Percentiles rank a stretch among this genome's conserved stretches.
Evolutionary conservation across 208 protist species (phyloP).

Genomic region (Crithidia mellificae): DNA sequence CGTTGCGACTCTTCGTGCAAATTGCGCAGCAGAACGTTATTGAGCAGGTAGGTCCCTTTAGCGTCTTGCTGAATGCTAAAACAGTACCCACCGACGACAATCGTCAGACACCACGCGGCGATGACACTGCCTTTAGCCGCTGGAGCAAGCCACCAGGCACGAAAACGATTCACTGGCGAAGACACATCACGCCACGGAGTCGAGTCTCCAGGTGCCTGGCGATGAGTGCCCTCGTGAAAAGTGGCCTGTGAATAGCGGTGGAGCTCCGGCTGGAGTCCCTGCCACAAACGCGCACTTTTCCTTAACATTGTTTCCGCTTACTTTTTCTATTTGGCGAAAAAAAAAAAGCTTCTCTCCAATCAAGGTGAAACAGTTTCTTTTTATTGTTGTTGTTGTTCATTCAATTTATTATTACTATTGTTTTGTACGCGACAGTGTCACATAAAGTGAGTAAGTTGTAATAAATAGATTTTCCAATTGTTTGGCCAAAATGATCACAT

Average conservation of each 20-base stretch:
- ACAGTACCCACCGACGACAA: constrained; percentile 77
- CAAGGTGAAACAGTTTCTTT: too few relatives aligned
- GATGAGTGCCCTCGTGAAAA: constrained; percentile 87
- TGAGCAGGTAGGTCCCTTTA: constrained; percentile 85
- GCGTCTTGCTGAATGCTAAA: constrained; percentile 87
- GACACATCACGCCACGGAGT: constrained; percentile 83
- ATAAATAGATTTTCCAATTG: too few relatives aligned
- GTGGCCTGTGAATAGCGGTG: constrained; percentile 83
- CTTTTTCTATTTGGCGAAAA: too few relatives aligned
- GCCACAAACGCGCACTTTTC: constrained; percentile 21
- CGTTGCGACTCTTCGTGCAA: constrained; percentile 80
- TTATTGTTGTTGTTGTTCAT: too few relatives aligned
- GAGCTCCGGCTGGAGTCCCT: constrained; percentile 65
- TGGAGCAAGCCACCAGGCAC: constrained; percentile 80
- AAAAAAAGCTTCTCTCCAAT: too few relatives aligned
- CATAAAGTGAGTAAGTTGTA: too few relatives aligned
- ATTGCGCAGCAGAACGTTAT: constrained; percentile 84
- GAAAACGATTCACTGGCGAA: constrained; percentile 76
- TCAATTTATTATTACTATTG: too few relatives aligned
- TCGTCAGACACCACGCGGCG: constrained; percentile 77
- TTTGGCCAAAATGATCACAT: too few relatives aligned
- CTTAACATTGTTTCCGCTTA: constrained; percentile 29
- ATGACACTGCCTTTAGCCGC: constrained; percentile 82
- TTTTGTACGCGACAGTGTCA: too few relatives aligned
- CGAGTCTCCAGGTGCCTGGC: constrained; percentile 83